phyloP scores from a whole-genome alignment of 169 alveolate genomes.

The Theileria parva region DNA sequence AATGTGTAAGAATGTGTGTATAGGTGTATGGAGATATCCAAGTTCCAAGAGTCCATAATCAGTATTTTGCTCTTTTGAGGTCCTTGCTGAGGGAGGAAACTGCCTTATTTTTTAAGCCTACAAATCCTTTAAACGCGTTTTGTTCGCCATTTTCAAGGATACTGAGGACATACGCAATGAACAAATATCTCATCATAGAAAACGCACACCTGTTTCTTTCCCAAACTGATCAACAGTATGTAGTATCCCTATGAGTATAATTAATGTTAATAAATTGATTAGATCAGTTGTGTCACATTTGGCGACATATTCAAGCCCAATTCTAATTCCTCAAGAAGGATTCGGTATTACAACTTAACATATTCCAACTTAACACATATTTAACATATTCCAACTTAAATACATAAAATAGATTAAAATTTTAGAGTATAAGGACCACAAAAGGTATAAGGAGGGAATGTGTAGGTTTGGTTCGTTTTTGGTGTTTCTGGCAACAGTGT shows the following conservation, averaged over 20 bases:
- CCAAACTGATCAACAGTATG: no score
- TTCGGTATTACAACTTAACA: conserved; percentile 5
- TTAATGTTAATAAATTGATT: neutral
- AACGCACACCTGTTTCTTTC: conserved; percentile 52
- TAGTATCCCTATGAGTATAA: neutral
- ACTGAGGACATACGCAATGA: conserved; percentile 28
- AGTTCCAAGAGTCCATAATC: conserved; percentile 47
- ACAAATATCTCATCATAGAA: conserved; percentile 1
- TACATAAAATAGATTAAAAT: neutral
- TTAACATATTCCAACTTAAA: no score
- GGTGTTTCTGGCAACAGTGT: conserved; percentile 26
- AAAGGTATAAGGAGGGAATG: conserved; percentile 22
- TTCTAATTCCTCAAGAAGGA: conserved; percentile 18
- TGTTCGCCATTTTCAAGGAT: conserved; percentile 54
- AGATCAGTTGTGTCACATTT: conserved; percentile 30
- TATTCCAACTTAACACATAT: no score
- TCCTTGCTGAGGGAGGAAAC: conserved; percentile 55
- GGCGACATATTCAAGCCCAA: neutral
- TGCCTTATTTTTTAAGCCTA: conserved; percentile 50
- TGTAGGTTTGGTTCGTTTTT: conserved; percentile 31
- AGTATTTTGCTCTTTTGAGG: conserved; percentile 39
- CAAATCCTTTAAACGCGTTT: conserved; percentile 52
- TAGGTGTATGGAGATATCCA: conserved; percentile 35
- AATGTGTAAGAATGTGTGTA: no score
- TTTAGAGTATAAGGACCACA: conserved; percentile 12